Conservation (phyloP, 306 rosid species). For the Neltuma alba region DNA sequence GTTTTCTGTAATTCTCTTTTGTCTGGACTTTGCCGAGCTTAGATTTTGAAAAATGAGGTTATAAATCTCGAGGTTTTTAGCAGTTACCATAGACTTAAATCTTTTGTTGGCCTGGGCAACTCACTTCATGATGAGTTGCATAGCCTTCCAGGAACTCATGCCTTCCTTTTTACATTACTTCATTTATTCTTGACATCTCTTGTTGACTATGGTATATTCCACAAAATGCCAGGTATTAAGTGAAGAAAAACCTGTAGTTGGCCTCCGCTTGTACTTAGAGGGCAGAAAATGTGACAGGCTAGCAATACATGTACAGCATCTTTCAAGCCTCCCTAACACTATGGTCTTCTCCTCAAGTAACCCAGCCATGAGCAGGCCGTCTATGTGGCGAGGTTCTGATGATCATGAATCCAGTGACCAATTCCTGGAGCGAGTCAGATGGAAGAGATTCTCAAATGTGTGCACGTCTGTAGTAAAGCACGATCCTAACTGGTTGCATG, state of each 20-base stretch:
- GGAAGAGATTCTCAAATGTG: conserved; percentile 87
- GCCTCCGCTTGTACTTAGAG: conserved; percentile 87
- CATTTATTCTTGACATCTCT: conserved; percentile 15
- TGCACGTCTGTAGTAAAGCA: conserved; percentile 84
- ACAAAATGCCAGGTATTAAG: conserved; percentile 71
- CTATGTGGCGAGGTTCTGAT: conserved; percentile 85
- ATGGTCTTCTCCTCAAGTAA: conserved; percentile 56
- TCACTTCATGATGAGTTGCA: conserved; percentile 9
- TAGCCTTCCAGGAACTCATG: conserved; percentile 31
- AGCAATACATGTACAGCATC: conserved; percentile 85
- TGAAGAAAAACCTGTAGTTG: conserved; percentile 83
- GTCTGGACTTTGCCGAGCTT: conserved; percentile 4
- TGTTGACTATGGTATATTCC: conserved; percentile 22
- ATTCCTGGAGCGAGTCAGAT: conserved; percentile 77
- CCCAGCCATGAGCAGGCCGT: conserved; percentile 36
- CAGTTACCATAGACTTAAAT: conserved; percentile 19
- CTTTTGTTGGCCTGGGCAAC: conserved; percentile 1
- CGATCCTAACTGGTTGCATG: conserved; percentile 79
- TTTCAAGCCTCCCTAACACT: conserved; percentile 83
- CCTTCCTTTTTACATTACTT: conserved; percentile 7
- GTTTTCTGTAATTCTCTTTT: conserved; percentile 7
- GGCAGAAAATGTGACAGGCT: conserved; percentile 78
- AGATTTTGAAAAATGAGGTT: conserved; percentile 10
- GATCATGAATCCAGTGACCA: conserved; percentile 54
- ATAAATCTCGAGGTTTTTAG: neutral